Evolutionary conservation across 129 eudicot genomes (phyloP), one percentile per base, ranked within the genome.

Genomic region (Pulicaria dysenterica): DNA sequence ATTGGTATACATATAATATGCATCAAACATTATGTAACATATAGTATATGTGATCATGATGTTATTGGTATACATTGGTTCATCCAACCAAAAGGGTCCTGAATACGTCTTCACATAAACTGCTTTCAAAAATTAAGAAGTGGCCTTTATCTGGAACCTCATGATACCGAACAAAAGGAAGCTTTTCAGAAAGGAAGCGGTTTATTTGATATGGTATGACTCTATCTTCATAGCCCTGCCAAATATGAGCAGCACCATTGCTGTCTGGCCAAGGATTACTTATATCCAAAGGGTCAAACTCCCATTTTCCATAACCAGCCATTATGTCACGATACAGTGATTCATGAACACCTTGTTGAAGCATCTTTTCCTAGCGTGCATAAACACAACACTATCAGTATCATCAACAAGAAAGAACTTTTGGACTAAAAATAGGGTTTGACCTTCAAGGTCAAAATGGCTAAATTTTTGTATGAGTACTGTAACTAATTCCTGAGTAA

Each of bases 91-190:
- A 41, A 70, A 89, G 85, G 9, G 76, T 80, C 72, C 71, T 84
- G 17, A 89, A 24, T 34, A 89, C 82, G 31, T 79, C 70, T 53
- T 86, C 87, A 63, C 91, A 89, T 19, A 69, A 9, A 50, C 64
- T 62, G 46, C 58, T 37, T 0, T 85, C 77, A 75, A 48, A 65
- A 63, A 77, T 14, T 47, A 87, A 43, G 31, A 78, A 36, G 69
- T 89, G 96, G 9, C 96, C 91, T 73, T 49, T 67, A 69, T 75
- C 84, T 67, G 85, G 82, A 75, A 89, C 85, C 77, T 86, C 91
- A 31, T 89, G 88, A 73, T 83, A 83, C 79, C 38, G 70, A 62
- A 89, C 53, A 87, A 85, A 89, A 12, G 84, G 84, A 67, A 89
- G 87, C 76, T 86, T 79, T 69, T 81, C 68, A 14, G 86, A 54